Base-by-base conservation (phyloP, 352 stramenopile genomes). In the Pythium aquatile region DNA sequence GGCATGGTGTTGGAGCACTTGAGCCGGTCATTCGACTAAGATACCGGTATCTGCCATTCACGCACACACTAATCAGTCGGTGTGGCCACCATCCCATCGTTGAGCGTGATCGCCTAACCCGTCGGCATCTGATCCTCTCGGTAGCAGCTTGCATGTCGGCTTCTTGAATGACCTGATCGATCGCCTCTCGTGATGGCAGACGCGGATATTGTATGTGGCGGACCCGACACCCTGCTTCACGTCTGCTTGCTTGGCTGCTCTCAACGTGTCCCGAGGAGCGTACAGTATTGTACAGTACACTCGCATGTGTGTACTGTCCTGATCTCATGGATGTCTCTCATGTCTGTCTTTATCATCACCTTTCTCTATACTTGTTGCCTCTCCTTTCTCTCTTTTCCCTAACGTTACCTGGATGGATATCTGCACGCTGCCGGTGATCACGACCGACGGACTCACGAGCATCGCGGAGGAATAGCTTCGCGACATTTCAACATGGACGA, bases 341-440 rank as follows among this genome's bases (percentile, higher is more conserved):
- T 30, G n/a, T 30, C n/a, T 51, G 1, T 53, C 74, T 92, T 79
- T 16, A 94, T 75, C 8, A 75, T 61, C n/a, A 63, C 58, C 61
- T 90, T 81, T 56, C 65, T 79, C 65, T 88, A 64, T 64, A 37
- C 44, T 39, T 55, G 47, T 11, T 20, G 47, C 8, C 26, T 52
- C 11, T 8, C 9, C 13, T 37, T 55, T 52, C 26, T 28, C 49
- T 56, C 49, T 39, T 11, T 42, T 42, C 44, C 44, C 44, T 51
- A 28, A 51, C 35, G 35, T 42, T 51, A 51, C 44, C 20, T 24
- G 44, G 44, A 14, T 24, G 44, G 44, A 14, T 58, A 58, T 47
- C 53, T 47, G 53, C 53, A 48, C 53, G 28, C 51, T 57, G 17
- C 13, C 16, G 35, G n/a, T 30, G 44, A 24, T 30, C 44, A 28